A percentile compares a stretch with the other conserved stretches of the same genome.
Evolutionary conservation across 192 early-diverging fungal species (phyloP).

Genomic region (Linnemannia elongata): DNA sequence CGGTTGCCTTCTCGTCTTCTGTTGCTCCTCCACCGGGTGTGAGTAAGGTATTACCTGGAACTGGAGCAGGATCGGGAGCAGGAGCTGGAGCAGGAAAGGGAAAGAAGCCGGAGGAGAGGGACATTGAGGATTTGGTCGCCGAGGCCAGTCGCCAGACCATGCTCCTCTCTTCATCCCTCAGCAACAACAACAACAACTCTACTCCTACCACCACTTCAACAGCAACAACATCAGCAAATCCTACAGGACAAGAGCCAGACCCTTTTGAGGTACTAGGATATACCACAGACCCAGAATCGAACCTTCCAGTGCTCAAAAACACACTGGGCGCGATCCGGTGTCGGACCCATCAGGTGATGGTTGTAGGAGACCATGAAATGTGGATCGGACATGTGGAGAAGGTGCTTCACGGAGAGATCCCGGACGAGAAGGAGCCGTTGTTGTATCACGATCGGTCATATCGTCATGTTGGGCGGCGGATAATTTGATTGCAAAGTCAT

Average conservation of each 20-base stretch:
- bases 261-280: slow-evolving; percentile 63
- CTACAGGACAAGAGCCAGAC: slow-evolving; percentile 13
- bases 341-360: slow-evolving; percentile 57
- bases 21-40: slow-evolving; percentile 50
- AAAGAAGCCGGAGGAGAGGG: slow-evolving; percentile 18
- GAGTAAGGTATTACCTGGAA: neutral
- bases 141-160: slow-evolving; percentile 39
- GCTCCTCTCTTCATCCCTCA: neutral
- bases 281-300: slow-evolving; percentile 57
- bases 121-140: slow-evolving; percentile 39
- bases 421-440: slow-evolving; percentile 59
- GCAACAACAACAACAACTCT: neutral
- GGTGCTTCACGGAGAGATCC: slow-evolving; percentile 67
- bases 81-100: neutral
- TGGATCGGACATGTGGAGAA: slow-evolving; percentile 72
- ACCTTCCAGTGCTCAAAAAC: slow-evolving; percentile 66
- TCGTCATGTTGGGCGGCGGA: slow-evolving; percentile 59
- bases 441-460: slow-evolving; percentile 67
- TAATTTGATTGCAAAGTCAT: neutral
- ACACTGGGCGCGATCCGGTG: slow-evolving; percentile 74
- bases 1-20: slow-evolving; percentile 71
- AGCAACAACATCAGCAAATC: neutral
- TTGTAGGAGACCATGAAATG: slow-evolving; percentile 74
- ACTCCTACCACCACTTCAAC: neutral
- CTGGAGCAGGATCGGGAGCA: neutral